These are phyloP conservation scores for Teratosphaeria zuluensis DNA, from an alignment of 2,329 filamentous ascomycete species.

Conservation along the genomic window DNA sequence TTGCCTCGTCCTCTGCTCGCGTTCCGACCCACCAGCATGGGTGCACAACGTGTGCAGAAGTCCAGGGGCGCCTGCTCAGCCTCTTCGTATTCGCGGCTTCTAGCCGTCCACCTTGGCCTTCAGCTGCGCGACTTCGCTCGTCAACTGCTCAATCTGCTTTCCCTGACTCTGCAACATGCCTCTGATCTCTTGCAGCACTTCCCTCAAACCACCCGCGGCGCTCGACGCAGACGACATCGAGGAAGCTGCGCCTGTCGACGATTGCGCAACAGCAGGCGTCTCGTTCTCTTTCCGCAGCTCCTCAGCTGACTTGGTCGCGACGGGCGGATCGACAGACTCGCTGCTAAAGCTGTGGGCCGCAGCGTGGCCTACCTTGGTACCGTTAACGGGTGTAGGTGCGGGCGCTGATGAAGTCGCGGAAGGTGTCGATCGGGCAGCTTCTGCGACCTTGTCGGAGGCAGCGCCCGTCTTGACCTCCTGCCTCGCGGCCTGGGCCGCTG, in stretches of 20 bases:
- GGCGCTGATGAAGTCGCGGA: background rate
- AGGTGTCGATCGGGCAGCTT: background rate
- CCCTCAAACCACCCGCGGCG: slow-evolving; percentile 48
- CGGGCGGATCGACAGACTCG: background rate
- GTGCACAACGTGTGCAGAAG: background rate
- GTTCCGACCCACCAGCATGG: background rate
- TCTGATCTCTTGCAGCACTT: slow-evolving; percentile 68
- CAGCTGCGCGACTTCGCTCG: slow-evolving; percentile 68
- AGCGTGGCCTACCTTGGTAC: background rate
- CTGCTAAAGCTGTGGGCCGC: background rate
- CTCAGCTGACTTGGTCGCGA: background rate
- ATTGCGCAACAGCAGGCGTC: background rate
- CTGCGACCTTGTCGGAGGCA: slow-evolving; percentile 8
- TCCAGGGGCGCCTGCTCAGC: background rate
- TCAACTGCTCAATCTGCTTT: slow-evolving; percentile 67
- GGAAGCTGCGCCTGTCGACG: background rate
- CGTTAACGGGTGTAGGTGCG: background rate
- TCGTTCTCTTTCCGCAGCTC: background rate
- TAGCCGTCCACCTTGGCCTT: slow-evolving; percentile 48
- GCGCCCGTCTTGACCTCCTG: slow-evolving; percentile 13
- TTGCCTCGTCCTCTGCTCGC: background rate
- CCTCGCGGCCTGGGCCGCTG: slow-evolving; percentile 13
- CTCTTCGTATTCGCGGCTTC: background rate
- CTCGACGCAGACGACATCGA: slow-evolving; percentile 1
- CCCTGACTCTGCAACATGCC: slow-evolving; percentile 66